Conservation (phyloP, 2,329 filamentous ascomycete genomes). For the Fusarium cicatricum region DNA sequence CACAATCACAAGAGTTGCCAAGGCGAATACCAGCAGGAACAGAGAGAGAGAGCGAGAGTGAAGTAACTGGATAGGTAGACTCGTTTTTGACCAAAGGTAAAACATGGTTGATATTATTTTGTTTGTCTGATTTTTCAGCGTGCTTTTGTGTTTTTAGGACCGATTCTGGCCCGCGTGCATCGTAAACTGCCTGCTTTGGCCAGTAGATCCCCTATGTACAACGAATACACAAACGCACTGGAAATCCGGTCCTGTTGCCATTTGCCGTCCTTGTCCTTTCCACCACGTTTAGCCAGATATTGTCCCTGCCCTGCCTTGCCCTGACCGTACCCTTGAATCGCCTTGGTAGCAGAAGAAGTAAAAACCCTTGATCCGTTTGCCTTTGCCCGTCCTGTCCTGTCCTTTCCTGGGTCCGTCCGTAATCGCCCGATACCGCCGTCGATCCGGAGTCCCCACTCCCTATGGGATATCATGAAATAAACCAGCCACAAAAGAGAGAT, state of each 20-base stretch:
- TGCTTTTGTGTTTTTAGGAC: conserved; percentile 26
- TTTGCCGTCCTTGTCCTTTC: conserved; percentile 30
- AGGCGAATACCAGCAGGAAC: too few relatives aligned
- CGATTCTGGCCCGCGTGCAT: conserved; percentile 14
- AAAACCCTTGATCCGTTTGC: conserved; percentile 30
- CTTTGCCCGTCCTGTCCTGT: conserved; percentile 25
- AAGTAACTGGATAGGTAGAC: too few relatives aligned
- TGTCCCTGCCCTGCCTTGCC: conserved; percentile 7
- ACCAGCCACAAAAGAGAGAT: conserved; percentile 37
- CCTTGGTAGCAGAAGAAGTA: conserved; percentile 24
- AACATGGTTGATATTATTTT: conserved; percentile 22
- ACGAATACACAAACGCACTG: conserved; percentile 28
- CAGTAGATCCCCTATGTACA: conserved; percentile 28
- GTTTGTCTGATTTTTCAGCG: conserved; percentile 17
- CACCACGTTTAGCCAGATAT: conserved; percentile 13
- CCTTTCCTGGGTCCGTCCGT: conserved; percentile 26
- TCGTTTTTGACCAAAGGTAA: not conserved
- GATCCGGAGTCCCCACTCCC: conserved; percentile 37
- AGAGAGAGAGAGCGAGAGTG: too few relatives aligned
- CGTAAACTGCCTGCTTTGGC: conserved; percentile 11
- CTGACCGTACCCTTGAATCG: conserved; percentile 29
- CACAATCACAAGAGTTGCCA: not conserved
- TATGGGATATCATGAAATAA: conserved; percentile 42
- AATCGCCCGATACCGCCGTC: conserved; percentile 33
- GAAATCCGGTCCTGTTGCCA: conserved; percentile 36